Conservation (phyloP, 2,329 filamentous ascomycete genomes). For the Pseudopithomyces chartarum region DNA sequence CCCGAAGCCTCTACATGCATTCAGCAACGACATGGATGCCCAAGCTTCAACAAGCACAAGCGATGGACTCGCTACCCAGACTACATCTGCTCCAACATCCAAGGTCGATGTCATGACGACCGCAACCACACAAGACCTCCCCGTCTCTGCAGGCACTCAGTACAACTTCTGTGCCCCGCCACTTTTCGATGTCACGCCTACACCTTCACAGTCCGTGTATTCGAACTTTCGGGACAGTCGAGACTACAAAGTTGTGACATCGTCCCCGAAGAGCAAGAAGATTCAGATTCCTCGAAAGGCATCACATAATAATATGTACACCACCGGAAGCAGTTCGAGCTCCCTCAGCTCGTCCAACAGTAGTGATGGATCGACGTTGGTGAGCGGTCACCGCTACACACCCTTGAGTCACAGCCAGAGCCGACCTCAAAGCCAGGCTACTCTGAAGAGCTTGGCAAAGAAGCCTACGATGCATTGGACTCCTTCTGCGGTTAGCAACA, state of each 20-base stretch:
- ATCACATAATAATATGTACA: slow-evolving; percentile 46
- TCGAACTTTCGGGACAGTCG: slow-evolving; percentile 25
- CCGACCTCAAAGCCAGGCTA: slow-evolving; percentile 4
- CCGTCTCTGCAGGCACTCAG: slow-evolving; percentile 14
- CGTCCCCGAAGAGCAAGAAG: slow-evolving; percentile 20
- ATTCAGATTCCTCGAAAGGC: slow-evolving; percentile 32
- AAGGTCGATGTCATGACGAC: slow-evolving; percentile 14
- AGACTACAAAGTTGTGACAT: slow-evolving; percentile 24
- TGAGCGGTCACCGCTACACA: slow-evolving; percentile 49
- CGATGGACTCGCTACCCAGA: slow-evolving; percentile 11
- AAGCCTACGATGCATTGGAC: slow-evolving; percentile 11
- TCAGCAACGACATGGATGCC: slow-evolving; percentile 14
- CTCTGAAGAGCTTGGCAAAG: slow-evolving; percentile 17
- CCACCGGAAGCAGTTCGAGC: slow-evolving; percentile 42
- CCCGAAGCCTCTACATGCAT: slow-evolving; percentile 27
- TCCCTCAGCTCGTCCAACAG: slow-evolving; percentile 36
- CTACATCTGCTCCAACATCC: slow-evolving; percentile 13
- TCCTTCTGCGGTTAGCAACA: slow-evolving; percentile 23
- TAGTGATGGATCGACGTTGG: slow-evolving; percentile 36
- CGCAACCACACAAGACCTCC: slow-evolving; percentile 13
- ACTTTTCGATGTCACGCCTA: slow-evolving; percentile 26
- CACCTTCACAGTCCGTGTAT: slow-evolving; percentile 25
- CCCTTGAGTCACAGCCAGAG: slow-evolving; percentile 12
- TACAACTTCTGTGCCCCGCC: slow-evolving; percentile 32
- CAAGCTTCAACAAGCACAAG: slow-evolving; percentile 9